phyloP scores from a whole-genome alignment of 2,329 filamentous ascomycete genomes.

The Fusarium bulbicola region DNA sequence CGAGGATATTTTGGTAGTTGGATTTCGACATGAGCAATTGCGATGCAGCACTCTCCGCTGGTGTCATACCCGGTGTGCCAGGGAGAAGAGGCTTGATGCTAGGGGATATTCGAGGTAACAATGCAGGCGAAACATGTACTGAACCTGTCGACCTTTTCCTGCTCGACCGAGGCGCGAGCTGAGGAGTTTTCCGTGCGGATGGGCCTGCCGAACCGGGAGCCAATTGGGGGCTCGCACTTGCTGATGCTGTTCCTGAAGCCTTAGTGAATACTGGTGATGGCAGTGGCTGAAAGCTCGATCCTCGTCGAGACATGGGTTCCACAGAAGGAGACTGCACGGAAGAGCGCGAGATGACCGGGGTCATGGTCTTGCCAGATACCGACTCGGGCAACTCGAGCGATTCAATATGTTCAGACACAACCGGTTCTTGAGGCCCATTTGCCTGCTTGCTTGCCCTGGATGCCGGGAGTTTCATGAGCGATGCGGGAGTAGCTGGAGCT shows the following conservation, averaged over 20 bases:
- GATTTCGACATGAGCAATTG: slow-evolving; percentile 91
- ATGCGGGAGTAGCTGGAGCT: slow-evolving; percentile 74
- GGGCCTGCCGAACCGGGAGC: slow-evolving; percentile 58
- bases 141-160: slow-evolving; percentile 81
- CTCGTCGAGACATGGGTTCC: slow-evolving; percentile 58
- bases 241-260: slow-evolving; percentile 56
- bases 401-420: slow-evolving; percentile 63
- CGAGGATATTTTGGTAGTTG: slow-evolving; percentile 97
- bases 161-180: slow-evolving; percentile 63
- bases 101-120: slow-evolving; percentile 90
- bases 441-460: slow-evolving; percentile 60
- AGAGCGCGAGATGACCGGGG: slow-evolving; percentile 55
- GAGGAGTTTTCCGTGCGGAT: slow-evolving; percentile 63
- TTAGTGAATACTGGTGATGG: slow-evolving; percentile 59
- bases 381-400: slow-evolving; percentile 78
- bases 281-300: slow-evolving; percentile 58
- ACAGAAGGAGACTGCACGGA: slow-evolving; percentile 47
- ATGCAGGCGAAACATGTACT: slow-evolving; percentile 83
- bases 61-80: slow-evolving; percentile 58
- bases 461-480: slow-evolving; percentile 79
- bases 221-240: slow-evolving; percentile 73
- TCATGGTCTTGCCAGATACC: slow-evolving; percentile 47
- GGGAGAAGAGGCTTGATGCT: slow-evolving; percentile 92
- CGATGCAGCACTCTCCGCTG: slow-evolving; percentile 69
- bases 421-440: slow-evolving; percentile 51